Conservation (phyloP, 257 asterid genomes). For the Oldenlandia corymbosa region DNA sequence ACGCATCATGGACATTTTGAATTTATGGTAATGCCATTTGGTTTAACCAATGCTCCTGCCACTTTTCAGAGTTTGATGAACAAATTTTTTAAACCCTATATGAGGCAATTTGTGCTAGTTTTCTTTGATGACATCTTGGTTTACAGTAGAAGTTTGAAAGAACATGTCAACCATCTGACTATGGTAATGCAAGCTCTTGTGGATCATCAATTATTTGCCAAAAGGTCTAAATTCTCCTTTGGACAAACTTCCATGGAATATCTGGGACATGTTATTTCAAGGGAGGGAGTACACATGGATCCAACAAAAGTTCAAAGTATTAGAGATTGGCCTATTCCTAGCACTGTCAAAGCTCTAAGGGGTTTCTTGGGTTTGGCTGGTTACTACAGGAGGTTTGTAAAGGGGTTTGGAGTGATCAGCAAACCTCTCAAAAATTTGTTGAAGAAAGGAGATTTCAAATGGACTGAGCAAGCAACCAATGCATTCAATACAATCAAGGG, state of each 20-base stretch:
- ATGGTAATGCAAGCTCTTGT: neutral
- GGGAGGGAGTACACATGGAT: too few species aligned
- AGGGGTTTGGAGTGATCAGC: neutral
- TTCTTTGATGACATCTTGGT: too few species aligned
- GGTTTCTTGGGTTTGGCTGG: too few species aligned
- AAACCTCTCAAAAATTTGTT: neutral
- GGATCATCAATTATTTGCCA: neutral
- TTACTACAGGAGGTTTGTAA: too few species aligned
- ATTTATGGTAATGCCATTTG: neutral
- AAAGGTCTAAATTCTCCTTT: neutral
- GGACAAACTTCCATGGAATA: neutral
- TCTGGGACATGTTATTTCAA: neutral
- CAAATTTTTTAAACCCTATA: too few species aligned
- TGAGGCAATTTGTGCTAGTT: neutral
- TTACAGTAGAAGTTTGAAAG: neutral
- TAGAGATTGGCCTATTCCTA: neutral
- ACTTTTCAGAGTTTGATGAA: neutral
- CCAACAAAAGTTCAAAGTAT: too few species aligned
- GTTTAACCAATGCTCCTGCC: neutral
- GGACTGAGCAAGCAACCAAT: neutral
- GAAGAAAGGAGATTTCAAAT: too few species aligned
- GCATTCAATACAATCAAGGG: too few species aligned
- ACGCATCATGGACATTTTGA: neutral
- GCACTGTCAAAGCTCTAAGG: neutral
- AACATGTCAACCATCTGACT: neutral